Evolutionary conservation across 2,329 filamentous ascomycete genomes (phyloP), one percentile per base, ranked within the genome.

Genomic region (Plenodomus biglobosus): DNA sequence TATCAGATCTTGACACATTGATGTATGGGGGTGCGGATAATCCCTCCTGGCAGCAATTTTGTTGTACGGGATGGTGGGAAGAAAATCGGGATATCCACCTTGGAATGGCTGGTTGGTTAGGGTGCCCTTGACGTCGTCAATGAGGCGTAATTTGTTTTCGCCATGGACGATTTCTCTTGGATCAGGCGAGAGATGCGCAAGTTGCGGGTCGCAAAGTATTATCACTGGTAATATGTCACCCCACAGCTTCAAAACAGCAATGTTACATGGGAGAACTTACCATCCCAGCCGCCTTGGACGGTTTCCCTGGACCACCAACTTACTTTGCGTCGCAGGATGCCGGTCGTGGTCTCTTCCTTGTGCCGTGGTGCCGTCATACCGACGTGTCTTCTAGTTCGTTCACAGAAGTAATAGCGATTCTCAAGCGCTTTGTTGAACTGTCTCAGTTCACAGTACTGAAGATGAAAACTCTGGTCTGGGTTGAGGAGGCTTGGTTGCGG

Each of bases 361-460:
- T 58, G 44, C 6, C 59, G 50, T 17, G 65, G 52, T 2, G 62
- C 50, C 5, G 66, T 70, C 66, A 70, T 68, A 0, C 67, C 67
- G 3, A 69, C 58, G 52, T 70, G 67, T 22, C 67, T 52, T 27
- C 58, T 48, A 1, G 66, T 70, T 7, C 60, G 48, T 8, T 60
- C 20, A 21, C 67, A 70, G 27, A 68, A 70, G 40, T 56, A 64
- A 2, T 61, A 61, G 0, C 44, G 38, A 10, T 62, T 63, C 8
- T 59, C 49, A 3, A 70, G 48, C 2, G 50, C 54, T 17, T 62
- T 61, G 19, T 58, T 57, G 41, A 70, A 70, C n/a, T 67, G 58
- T 10, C 65, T 53, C 5, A 70, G 32, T 27, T 70, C 67, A 42
- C 66, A 69, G 38, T 67, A 70, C 43, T 69, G 66, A 13, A 70